Evolutionary conservation across 768 basidiomycete species (phyloP).

Genomic region (Boletus tomentosulus): DNA sequence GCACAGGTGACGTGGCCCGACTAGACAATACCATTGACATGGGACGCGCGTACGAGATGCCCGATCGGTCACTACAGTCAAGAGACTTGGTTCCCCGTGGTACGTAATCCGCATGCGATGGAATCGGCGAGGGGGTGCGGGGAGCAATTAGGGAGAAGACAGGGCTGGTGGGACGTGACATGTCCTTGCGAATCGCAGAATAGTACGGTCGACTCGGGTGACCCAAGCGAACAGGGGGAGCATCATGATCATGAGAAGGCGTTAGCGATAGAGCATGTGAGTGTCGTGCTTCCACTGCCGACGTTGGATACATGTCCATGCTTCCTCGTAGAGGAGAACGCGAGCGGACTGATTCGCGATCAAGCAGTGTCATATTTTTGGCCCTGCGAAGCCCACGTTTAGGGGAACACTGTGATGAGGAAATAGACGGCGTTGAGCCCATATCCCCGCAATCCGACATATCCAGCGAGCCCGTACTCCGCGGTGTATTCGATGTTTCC

Average conservation of each 20-base stretch:
- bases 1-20: constrained; percentile 13
- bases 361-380: constrained; percentile 33
- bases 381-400: constrained; percentile 38
- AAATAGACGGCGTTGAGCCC: constrained; percentile 20
- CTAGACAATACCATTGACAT: constrained; percentile 28
- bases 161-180: constrained; percentile 40
- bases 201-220: constrained; percentile 54
- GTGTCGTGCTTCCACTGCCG: constrained; percentile 15
- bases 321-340: constrained; percentile 22
- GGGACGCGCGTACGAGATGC: constrained; percentile 19
- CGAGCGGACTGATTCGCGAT: constrained; percentile 23
- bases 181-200: constrained; percentile 47
- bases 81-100: constrained; percentile 33
- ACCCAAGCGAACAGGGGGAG: constrained; percentile 38
- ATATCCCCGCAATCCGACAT: constrained; percentile 11
- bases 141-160: constrained; percentile 23
- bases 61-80: constrained; percentile 22
- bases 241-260: constrained; percentile 19
- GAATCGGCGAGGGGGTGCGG: constrained; percentile 26
- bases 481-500: constrained; percentile 17
- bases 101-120: constrained; percentile 19
- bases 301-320: constrained; percentile 15
- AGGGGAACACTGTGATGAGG: constrained; percentile 27
- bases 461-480: constrained; percentile 18
- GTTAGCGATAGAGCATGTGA: constrained; percentile 19